Base-by-base conservation (phyloP, 2,329 filamentous ascomycete species). In the Paecilomyces niveus region DNA sequence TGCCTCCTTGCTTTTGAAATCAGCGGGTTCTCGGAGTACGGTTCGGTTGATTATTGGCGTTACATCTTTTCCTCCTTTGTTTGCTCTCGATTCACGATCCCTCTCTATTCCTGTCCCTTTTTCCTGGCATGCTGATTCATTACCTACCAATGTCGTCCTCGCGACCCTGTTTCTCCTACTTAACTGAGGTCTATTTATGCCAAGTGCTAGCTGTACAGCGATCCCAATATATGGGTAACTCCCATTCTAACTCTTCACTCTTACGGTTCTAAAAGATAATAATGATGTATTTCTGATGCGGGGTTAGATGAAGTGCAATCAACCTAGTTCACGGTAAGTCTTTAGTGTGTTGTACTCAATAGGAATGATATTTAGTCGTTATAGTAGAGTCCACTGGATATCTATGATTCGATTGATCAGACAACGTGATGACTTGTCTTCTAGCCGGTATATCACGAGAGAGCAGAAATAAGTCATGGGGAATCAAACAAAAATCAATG, bases 201-300 rank as follows among this genome's bases (percentile, higher is more conserved):
- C n/a, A 51, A 59, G 57, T 55, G 57, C 54, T 54, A 59, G 57
- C 56, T 57, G 53, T 21, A 45, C 39, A 45, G 39, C 39, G 15
- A 45, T 45, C 21, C n/a, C 39, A 45, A 45, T 45, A 18, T n/a
- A 45, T 45, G 39, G 39, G 15, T 45, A 45, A 21, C 39, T 18
- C n/a, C 9, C 15, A 45, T 45, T 45, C 7, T 6, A 18, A 7
- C n/a, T 45, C 7, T 45, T 8, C 3, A 45, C 7, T 8, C n/a
- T 11, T 54, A 8, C 13, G 39, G 10, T 54, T 35, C n/a, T 10
- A 35, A 13, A 52, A 45, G 33, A 39, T 39, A 2, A n/a, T 13
- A n/a, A 7, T n/a, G 5, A 5, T 21, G 35, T 18, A n/a, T 18
- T 18, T n/a, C 9, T 3, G 35, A 3, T 7, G 7, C n/a, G 35